Percentiles rank a stretch among this genome's conserved stretches.
Conservation (phyloP, 164 flowering plant genomes). For the Buxus sempervirens region DNA sequence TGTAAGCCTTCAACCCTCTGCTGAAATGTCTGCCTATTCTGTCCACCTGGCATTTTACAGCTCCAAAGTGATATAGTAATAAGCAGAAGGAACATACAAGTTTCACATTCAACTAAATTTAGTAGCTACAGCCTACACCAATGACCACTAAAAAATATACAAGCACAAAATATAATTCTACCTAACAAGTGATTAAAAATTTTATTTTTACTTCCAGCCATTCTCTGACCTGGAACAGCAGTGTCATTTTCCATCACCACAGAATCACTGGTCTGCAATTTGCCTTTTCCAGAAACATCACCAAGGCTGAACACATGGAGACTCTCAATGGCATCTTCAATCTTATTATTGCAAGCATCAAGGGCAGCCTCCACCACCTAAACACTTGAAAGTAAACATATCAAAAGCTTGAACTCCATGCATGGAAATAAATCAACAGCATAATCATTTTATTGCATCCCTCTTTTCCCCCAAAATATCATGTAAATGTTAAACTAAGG, state of each 20-base stretch:
- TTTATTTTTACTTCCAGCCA: no score
- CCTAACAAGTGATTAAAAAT: no score
- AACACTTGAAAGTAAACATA: neutral
- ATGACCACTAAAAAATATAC: no score
- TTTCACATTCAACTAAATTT: no score
- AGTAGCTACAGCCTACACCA: no score
- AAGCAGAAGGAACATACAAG: no score
- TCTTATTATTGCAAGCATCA: conserved; percentile 16
- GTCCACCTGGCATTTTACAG: conserved; percentile 2
- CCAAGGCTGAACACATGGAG: conserved; percentile 17
- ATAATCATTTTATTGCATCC: neutral
- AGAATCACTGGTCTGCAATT: conserved; percentile 7
- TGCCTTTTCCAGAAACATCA: conserved; percentile 6
- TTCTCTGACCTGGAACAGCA: conserved; percentile 15
- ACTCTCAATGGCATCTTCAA: conserved; percentile 24
- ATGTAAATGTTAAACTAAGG: no score
- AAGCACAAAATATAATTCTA: no score
- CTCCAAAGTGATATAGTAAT: neutral
- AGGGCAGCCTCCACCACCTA: conserved; percentile 24
- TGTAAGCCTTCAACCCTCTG: conserved; percentile 19
- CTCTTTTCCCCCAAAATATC: neutral
- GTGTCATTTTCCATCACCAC: conserved; percentile 7
- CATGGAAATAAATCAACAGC: neutral
- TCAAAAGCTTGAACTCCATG: neutral
- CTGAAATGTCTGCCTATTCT: conserved; percentile 21